Conservation (phyloP, 1,284 basidiomycete genomes). For the Boletus sp. region DNA sequence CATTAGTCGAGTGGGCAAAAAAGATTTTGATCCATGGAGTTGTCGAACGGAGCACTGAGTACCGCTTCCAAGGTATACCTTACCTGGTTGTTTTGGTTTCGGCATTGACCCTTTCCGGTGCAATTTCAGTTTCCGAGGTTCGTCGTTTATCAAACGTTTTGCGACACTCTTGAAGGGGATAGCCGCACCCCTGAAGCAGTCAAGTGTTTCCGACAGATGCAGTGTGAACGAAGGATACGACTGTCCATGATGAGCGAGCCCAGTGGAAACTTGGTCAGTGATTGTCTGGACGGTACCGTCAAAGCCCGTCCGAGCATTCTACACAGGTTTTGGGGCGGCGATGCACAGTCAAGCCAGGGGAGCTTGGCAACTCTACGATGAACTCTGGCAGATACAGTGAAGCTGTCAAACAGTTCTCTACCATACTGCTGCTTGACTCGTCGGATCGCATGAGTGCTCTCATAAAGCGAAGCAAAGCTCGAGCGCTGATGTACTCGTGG, state of each 20-base stretch:
- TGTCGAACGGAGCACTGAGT: background rate
- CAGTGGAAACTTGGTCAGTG: background rate
- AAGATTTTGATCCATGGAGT: too few species aligned
- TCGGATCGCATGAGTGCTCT: background rate
- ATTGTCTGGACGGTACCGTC: too few species aligned
- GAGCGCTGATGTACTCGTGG: background rate
- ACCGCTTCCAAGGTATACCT: background rate
- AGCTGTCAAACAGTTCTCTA: background rate
- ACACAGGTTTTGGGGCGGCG: background rate
- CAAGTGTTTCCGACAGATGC: background rate
- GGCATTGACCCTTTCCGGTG: background rate
- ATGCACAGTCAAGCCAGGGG: background rate
- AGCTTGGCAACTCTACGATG: background rate
- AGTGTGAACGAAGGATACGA: background rate
- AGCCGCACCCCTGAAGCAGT: background rate
- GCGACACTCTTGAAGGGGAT: background rate
- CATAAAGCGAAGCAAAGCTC: slow-evolving; percentile 4
- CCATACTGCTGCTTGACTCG: background rate
- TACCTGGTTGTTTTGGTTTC: too few species aligned
- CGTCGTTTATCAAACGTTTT: background rate
- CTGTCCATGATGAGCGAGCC: background rate
- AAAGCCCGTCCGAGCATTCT: background rate
- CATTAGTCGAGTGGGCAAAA: background rate
- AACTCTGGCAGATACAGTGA: background rate
- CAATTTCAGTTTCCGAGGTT: background rate